A percentile compares a stretch with the other conserved stretches of the same genome.
These are phyloP conservation scores for Vaccinium corymbosum DNA, from an alignment of 148 eudicot species.

Conservation along the genomic window DNA sequence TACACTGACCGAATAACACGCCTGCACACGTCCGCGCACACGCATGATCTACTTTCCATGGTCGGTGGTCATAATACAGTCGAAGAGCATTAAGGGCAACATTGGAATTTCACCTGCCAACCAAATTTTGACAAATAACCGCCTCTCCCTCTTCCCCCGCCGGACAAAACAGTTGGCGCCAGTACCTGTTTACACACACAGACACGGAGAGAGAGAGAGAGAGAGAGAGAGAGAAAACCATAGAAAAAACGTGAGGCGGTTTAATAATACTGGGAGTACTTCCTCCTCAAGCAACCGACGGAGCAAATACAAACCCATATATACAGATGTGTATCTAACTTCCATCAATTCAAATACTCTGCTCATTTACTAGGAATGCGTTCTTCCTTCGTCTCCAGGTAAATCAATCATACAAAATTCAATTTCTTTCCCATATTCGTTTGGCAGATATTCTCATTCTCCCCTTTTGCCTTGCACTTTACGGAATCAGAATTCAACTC, in stretches of 20 bases:
- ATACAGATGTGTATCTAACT: neutral
- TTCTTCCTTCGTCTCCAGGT: neutral
- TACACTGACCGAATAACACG: too few species aligned
- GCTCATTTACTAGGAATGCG: neutral
- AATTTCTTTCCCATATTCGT: neutral
- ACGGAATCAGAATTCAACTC: neutral
- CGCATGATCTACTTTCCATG: too few species aligned
- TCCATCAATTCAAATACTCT: neutral
- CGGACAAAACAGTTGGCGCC: neutral
- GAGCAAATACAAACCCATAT: neutral
- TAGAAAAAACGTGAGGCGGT: too few species aligned
- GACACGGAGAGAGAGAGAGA: neutral
- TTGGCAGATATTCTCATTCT: slow-evolving; percentile 7
- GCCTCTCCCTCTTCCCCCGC: neutral
- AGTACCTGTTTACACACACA: neutral
- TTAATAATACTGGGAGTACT: too few species aligned
- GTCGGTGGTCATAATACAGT: too few species aligned
- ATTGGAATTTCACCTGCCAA: neutral
- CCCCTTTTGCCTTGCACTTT: neutral
- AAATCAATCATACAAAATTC: neutral
- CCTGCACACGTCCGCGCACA: too few species aligned
- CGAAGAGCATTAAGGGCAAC: neutral
- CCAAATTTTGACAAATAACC: neutral
- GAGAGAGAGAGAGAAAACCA: neutral
- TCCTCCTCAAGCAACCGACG: neutral